Base-by-base conservation (phyloP, 106 monocot species). In the Posidonia australis region DNA sequence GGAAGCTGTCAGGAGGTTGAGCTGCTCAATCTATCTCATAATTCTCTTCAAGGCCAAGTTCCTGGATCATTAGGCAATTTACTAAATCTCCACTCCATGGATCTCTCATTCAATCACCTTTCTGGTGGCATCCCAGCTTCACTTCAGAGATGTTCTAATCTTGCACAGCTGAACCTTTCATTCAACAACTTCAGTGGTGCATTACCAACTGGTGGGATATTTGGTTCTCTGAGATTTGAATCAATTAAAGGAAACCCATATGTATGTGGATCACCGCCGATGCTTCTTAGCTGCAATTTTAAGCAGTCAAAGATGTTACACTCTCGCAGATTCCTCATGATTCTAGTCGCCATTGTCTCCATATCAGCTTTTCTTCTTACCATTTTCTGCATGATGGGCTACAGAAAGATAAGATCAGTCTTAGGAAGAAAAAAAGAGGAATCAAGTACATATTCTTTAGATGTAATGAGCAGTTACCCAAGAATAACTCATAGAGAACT, bases 401-500 rank as follows among this genome's bases (percentile, higher is more conserved):
- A 68, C 10, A 66, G 54, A 52, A 77, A 54, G 64, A 60, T 70
- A 25, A 79, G 48, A 16, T 32, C 26, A 52, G 14, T 62, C 13
- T 53, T 76, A 9, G 67, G 12, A 6, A 17, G 9, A 18, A 42
- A 27, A 18, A 46, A 22, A 65, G 56, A 30, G 0, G 70, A 67
- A 36, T 76, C 62, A n/a, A n/a, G n/a, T n/a, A n/a, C n/a, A n/a
- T n/a, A n/a, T n/a, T n/a, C n/a, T n/a, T n/a, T n/a, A n/a, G n/a
- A n/a, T n/a, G n/a, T n/a, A n/a, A n/a, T n/a, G n/a, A n/a, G n/a
- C n/a, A n/a, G n/a, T 43, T 82, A 74, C 57, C 86, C 86, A 16
- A 62, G 86, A 63, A 79, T 86, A 63, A 82, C 79, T 10, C 76
- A 86, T 63, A 36, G 70, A 54, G 79, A 86, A 31, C 79, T 86